Conservation (phyloP, 331 rosid genomes). For the Acacia concinna region DNA sequence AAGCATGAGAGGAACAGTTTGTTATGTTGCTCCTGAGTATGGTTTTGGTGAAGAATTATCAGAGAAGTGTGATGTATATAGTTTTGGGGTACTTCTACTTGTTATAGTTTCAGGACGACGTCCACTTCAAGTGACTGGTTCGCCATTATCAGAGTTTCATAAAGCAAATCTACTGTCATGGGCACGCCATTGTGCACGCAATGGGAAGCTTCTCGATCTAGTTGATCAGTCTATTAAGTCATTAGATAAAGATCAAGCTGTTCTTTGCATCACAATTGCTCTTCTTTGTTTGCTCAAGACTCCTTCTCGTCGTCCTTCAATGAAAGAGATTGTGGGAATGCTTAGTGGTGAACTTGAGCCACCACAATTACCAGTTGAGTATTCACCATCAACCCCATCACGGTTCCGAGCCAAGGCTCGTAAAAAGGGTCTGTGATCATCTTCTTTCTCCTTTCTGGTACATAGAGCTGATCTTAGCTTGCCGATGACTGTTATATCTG, state of each 20-base stretch:
- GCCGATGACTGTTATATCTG: slow-evolving; percentile 29
- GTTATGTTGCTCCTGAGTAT: slow-evolving; percentile 93
- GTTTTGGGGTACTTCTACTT: slow-evolving; percentile 79
- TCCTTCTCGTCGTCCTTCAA: slow-evolving; percentile 83
- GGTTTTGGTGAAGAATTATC: slow-evolving; percentile 77
- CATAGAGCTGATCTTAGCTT: slow-evolving; percentile 10
- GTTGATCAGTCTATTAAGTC: slow-evolving; percentile 68
- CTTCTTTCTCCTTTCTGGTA: neutral
- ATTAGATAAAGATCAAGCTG: slow-evolving; percentile 67
- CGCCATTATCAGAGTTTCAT: slow-evolving; percentile 80
- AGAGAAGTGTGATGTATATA: slow-evolving; percentile 87
- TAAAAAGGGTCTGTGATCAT: slow-evolving; percentile 56
- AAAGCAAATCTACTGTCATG: slow-evolving; percentile 83
- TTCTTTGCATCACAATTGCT: slow-evolving; percentile 85
- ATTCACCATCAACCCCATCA: slow-evolving; percentile 78
- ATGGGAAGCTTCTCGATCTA: slow-evolving; percentile 80
- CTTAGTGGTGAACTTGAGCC: slow-evolving; percentile 68
- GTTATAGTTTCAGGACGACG: slow-evolving; percentile 88
- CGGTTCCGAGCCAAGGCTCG: slow-evolving; percentile 63
- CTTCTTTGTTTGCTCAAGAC: slow-evolving; percentile 74
- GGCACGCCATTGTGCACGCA: slow-evolving; percentile 85
- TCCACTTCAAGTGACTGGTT: slow-evolving; percentile 84
- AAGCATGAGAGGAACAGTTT: slow-evolving; percentile 94
- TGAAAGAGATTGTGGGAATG: slow-evolving; percentile 86
- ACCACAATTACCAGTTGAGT: slow-evolving; percentile 73